These are phyloP conservation scores for Myotisia sp. DNA, from an alignment of 2,329 filamentous ascomycete species.

Conservation along the genomic window DNA sequence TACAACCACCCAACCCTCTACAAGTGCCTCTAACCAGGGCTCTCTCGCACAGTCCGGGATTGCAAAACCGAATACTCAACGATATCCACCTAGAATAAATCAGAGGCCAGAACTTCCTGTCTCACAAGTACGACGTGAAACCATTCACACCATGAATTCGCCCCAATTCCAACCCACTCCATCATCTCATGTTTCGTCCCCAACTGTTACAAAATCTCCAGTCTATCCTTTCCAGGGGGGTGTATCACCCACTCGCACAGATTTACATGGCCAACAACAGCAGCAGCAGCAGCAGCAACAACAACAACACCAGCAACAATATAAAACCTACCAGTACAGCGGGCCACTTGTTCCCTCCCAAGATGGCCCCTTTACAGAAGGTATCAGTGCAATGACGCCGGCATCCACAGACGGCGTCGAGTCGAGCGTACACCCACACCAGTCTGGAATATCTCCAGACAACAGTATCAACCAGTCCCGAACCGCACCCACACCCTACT, in stretches of 20 bases:
- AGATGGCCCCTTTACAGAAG: neutral
- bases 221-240: conserved; percentile 46
- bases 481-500: conserved; percentile 44
- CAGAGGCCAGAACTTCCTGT: conserved; percentile 44
- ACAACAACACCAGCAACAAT: conserved; percentile 24
- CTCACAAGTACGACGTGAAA: conserved; percentile 36
- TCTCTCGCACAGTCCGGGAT: conserved; percentile 41
- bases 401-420: conserved; percentile 25
- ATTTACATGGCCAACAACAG: conserved; percentile 39
- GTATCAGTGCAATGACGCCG: conserved; percentile 18
- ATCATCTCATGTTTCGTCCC: conserved; percentile 62
- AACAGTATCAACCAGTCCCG: conserved; percentile 14
- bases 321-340: conserved; percentile 2
- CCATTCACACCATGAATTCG: conserved; percentile 37
- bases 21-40: conserved; percentile 57
- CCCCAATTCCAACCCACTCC: conserved; percentile 70
- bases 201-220: conserved; percentile 47
- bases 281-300: conserved; percentile 25
- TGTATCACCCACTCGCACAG: conserved; percentile 47
- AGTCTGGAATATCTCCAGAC: neutral
- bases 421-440: conserved; percentile 13
- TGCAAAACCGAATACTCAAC: conserved; percentile 59
- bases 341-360: neutral
- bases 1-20: conserved; percentile 49
- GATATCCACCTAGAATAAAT: conserved; percentile 60